phyloP scores from a whole-genome alignment of 257 asterid species.

The Verbascum thapsus region DNA sequence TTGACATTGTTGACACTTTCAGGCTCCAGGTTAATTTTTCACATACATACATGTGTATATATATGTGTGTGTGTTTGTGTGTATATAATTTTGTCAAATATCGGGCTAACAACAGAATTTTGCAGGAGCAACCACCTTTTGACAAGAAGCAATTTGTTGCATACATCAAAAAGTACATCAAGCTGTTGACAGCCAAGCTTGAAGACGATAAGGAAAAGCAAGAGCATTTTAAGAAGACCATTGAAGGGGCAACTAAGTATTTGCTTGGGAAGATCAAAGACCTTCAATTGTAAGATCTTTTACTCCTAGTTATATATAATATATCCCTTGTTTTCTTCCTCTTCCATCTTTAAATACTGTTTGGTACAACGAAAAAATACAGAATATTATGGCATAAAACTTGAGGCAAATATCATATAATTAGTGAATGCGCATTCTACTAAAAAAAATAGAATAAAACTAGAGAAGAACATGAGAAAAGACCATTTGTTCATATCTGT shows the following conservation, averaged over 20 bases:
- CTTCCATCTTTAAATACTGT: neutral
- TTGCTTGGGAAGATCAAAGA: slow-evolving; percentile 53
- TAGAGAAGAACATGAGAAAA: too few relatives aligned
- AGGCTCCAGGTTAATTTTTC: slow-evolving; percentile 61
- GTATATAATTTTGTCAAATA: too few relatives aligned
- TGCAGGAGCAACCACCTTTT: slow-evolving; percentile 62
- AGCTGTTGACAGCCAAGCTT: slow-evolving; percentile 45
- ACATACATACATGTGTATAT: neutral
- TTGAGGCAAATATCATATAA: too few relatives aligned
- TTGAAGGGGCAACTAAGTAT: slow-evolving; percentile 60
- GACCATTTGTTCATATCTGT: too few relatives aligned
- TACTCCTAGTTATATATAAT: neutral
- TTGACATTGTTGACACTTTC: slow-evolving; percentile 64
- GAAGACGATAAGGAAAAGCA: slow-evolving; percentile 46
- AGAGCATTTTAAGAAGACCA: slow-evolving; percentile 50
- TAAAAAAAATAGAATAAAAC: too few relatives aligned
- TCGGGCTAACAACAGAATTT: too few relatives aligned
- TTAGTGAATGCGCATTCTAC: too few relatives aligned
- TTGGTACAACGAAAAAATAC: too few relatives aligned
- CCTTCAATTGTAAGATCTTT: slow-evolving; percentile 49
- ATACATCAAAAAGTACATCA: slow-evolving; percentile 55
- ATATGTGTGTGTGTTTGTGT: too few relatives aligned
- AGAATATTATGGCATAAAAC: too few relatives aligned
- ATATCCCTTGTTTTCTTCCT: neutral
- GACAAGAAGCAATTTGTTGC: slow-evolving; percentile 69